These are phyloP conservation scores for Straminergon stramineum DNA, from an alignment of 225 moss, liverwort and hornwort genomes.

Conservation along the genomic window DNA sequence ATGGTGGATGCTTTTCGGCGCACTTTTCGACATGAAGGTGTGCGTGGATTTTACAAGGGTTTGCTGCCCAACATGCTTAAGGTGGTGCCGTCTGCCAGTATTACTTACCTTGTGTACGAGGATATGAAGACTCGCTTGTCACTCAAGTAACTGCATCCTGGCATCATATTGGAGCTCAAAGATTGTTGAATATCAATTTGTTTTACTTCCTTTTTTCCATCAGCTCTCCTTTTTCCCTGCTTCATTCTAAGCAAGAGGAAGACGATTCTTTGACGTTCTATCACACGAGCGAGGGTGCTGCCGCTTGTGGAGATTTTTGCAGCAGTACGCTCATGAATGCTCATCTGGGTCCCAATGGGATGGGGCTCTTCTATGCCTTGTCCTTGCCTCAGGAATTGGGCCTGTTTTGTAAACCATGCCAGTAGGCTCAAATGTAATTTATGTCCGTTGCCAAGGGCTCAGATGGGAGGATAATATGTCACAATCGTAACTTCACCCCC, in stretches of 20 bases:
- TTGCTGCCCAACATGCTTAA: slow-evolving; percentile 87
- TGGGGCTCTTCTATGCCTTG: not conserved
- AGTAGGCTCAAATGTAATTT: slow-evolving; percentile 3
- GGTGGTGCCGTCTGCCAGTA: slow-evolving; percentile 91
- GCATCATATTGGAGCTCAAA: not conserved
- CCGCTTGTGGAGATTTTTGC: slow-evolving; percentile 1
- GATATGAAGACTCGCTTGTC: slow-evolving; percentile 77
- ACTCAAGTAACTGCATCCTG: slow-evolving; percentile 35
- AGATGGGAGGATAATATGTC: not conserved
- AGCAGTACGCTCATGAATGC: not conserved
- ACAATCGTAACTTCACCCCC: not conserved
- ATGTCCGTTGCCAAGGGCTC: not conserved
- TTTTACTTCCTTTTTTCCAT: not conserved
- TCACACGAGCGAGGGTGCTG: not conserved
- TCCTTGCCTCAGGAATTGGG: not conserved
- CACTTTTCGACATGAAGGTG: slow-evolving; percentile 63
- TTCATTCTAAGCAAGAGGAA: slow-evolving; percentile 21
- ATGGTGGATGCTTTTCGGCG: slow-evolving; percentile 73
- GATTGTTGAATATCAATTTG: not conserved
- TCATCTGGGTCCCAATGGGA: not conserved
- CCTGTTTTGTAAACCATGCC: not conserved
- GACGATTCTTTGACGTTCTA: slow-evolving; percentile 1
- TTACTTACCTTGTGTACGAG: slow-evolving; percentile 95
- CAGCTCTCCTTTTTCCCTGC: slow-evolving; percentile 13
- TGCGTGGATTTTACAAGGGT: slow-evolving; percentile 88